These are phyloP conservation scores for Aspergillus nomiae DNA, from an alignment of 2,329 filamentous ascomycete genomes.

Conservation along the genomic window DNA sequence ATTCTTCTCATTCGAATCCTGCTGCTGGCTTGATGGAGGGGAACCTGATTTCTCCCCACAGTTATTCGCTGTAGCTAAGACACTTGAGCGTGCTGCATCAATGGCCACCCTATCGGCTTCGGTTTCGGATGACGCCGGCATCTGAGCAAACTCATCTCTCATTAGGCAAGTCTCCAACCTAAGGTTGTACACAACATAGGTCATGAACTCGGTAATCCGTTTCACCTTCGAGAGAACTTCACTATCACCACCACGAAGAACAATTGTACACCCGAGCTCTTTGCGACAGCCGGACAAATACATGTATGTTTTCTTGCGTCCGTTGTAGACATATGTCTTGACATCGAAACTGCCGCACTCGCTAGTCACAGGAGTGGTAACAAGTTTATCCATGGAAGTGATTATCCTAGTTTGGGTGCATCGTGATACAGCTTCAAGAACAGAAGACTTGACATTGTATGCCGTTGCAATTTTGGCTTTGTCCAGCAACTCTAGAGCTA, in stretches of 20 bases:
- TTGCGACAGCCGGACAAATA: constrained; percentile 89
- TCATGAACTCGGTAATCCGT: constrained; percentile 96
- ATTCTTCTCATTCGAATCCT: constrained; percentile 19
- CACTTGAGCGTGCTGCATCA: constrained; percentile 12
- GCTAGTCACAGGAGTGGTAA: constrained; percentile 71
- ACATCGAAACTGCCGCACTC: constrained; percentile 90
- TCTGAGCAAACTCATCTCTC: constrained; percentile 86
- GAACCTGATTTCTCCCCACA: constrained; percentile 9
- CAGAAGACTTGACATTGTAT: constrained; percentile 95
- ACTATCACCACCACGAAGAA: constrained; percentile 77
- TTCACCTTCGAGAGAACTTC: constrained; percentile 77
- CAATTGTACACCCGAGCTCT: constrained; percentile 92
- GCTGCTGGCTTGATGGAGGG: constrained; percentile 16
- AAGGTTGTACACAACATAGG: constrained; percentile 97
- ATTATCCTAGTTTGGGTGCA: constrained; percentile 92
- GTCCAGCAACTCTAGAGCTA: constrained; percentile 84
- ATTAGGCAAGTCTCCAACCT: constrained; percentile 94
- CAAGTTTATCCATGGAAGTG: constrained; percentile 91
- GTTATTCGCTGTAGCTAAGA: constrained; percentile 4
- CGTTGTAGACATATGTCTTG: constrained; percentile 87
- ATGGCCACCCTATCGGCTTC: constrained; percentile 29
- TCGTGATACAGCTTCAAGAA: constrained; percentile 90
- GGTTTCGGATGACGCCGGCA: constrained; percentile 65
- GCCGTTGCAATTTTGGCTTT: constrained; percentile 89
- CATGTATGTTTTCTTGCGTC: constrained; percentile 90